These are phyloP conservation scores for Tremella fuciformis DNA, from an alignment of 768 basidiomycete species.

Conservation along the genomic window DNA sequence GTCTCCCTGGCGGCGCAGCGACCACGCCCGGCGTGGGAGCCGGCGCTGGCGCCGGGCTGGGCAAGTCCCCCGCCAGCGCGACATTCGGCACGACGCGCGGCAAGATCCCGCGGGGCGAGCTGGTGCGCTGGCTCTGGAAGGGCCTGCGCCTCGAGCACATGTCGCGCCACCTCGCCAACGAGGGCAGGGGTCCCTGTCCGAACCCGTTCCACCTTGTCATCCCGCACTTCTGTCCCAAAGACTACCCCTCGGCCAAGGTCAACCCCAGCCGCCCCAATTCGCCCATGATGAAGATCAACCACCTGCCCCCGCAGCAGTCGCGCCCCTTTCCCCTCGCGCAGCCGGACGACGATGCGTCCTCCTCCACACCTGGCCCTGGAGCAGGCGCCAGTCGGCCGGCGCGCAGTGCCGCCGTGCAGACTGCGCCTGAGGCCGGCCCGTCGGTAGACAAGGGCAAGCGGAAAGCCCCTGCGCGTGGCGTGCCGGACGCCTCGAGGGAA, in stretches of 20 bases:
- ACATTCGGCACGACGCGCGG: constrained; percentile 33
- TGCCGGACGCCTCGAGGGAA: constrained; percentile 5
- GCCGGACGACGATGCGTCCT: constrained; percentile 19
- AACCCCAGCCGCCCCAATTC: constrained; percentile 33
- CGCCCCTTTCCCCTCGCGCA: constrained; percentile 31
- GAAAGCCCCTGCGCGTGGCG: constrained; percentile 12
- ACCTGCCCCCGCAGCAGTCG: constrained; percentile 26
- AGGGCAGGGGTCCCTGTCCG: constrained; percentile 38
- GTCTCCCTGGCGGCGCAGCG: not conserved
- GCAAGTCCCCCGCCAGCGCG: constrained; percentile 8
- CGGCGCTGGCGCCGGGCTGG: no score
- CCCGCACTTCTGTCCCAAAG: constrained; percentile 36
- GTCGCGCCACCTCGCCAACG: constrained; percentile 41
- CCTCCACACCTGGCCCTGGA: constrained; percentile 5
- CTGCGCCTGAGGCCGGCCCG: not conserved
- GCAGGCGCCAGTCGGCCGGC: constrained; percentile 10
- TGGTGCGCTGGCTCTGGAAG: constrained; percentile 47
- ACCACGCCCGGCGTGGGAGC: not conserved
- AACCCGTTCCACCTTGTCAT: constrained; percentile 45
- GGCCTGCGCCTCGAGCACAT: constrained; percentile 47
- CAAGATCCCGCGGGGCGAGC: constrained; percentile 42
- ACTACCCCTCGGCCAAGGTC: constrained; percentile 29
- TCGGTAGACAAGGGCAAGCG: constrained; percentile 16
- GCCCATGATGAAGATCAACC: constrained; percentile 14
- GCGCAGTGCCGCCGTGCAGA: not conserved